Evolutionary conservation across 2,329 filamentous ascomycete genomes (phyloP).

Genomic region (Torrubiella hemipterigena): DNA sequence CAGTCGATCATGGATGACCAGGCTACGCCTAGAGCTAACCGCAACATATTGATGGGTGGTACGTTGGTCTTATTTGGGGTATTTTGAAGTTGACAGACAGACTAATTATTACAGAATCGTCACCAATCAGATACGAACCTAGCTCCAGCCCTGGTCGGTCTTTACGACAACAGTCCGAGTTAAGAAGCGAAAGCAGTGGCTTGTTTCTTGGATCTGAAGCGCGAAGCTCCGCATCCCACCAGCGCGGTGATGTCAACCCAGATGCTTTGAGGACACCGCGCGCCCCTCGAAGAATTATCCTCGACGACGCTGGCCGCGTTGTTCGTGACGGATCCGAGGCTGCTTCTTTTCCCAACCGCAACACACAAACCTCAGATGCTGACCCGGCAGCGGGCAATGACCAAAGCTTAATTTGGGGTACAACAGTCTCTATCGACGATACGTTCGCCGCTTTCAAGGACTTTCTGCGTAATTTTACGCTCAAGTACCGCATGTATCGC

Average conservation of each 20-base stretch:
- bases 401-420: conserved; percentile 87
- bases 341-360: conserved; percentile 46
- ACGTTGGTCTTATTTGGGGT: conserved; percentile 11
- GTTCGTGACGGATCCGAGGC: conserved; percentile 45
- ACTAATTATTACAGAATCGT: conserved; percentile 59
- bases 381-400: conserved; percentile 74
- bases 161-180: conserved; percentile 52
- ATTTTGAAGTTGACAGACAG: conserved; percentile 6
- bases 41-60: conserved; percentile 49
- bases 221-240: conserved; percentile 37
- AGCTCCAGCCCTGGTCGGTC: conserved; percentile 75
- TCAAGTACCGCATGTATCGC: conserved; percentile 85
- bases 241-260: conserved; percentile 79
- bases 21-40: conserved; percentile 59
- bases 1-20: conserved; percentile 40
- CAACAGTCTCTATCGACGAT: conserved; percentile 87
- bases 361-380: conserved; percentile 86
- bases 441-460: conserved; percentile 81
- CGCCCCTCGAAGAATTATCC: conserved; percentile 40
- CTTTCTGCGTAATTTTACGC: conserved; percentile 83
- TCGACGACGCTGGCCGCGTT: conserved; percentile 47
- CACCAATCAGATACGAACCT: conserved; percentile 79
- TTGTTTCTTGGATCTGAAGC: conserved; percentile 64
- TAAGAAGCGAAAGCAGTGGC: conserved; percentile 73
- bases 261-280: conserved; percentile 52